phyloP scores from a whole-genome alignment of 306 rosid species.

The barrel medic (Medicago truncatula) region MtrunA17r5.0-ANR NC_053046.1:28451501-28452000 shows the following conservation, averaged over 20 bases:
- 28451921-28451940: constrained; percentile 77
- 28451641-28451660: constrained; percentile 59
- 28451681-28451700: constrained; percentile 91
- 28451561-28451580: not conserved
- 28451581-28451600: not conserved
- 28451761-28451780: constrained; percentile 24
- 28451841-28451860: constrained; percentile 84
- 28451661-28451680: constrained; percentile 80
- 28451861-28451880: constrained; percentile 66
- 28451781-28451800: not conserved
- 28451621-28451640: constrained; percentile 2
- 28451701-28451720: constrained; percentile 85
- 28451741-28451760: not conserved
- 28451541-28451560: not conserved
- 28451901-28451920: constrained; percentile 85
- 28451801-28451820: constrained; percentile 2
- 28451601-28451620: not conserved
- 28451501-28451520: no score
- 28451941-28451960: constrained; percentile 91
- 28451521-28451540: not conserved
- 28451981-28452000: not conserved
- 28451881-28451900: constrained; percentile 62
- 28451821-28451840: constrained; percentile 53
- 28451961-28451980: not conserved
- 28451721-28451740: constrained; percentile 71